Percentiles rank a stretch among this genome's conserved stretches.
These are phyloP conservation scores for Phialemonium atrogriseum DNA, from an alignment of 2,329 filamentous ascomycete genomes.

Conservation along the genomic window DNA sequence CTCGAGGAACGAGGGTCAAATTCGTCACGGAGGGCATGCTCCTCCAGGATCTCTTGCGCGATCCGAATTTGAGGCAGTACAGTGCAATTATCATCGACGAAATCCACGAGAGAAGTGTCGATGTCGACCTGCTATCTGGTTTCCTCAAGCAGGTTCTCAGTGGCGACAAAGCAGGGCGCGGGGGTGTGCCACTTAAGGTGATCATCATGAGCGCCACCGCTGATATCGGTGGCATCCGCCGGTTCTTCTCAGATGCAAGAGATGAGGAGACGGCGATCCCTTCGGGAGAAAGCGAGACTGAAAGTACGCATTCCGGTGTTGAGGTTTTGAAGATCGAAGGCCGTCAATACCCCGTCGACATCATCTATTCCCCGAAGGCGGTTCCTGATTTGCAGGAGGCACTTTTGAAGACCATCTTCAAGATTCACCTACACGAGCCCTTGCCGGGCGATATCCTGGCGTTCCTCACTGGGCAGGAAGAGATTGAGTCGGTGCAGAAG, in stretches of 20 bases:
- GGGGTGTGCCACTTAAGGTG: slow-evolving; percentile 72
- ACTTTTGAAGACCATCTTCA: slow-evolving; percentile 72
- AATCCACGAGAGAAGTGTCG: slow-evolving; percentile 91
- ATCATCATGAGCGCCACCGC: slow-evolving; percentile 97
- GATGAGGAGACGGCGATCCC: background rate
- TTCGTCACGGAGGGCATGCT: slow-evolving; percentile 96
- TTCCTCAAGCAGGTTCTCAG: slow-evolving; percentile 74
- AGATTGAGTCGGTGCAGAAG: slow-evolving; percentile 74
- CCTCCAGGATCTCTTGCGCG: slow-evolving; percentile 82
- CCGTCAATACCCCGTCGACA: slow-evolving; percentile 76
- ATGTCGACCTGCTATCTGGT: slow-evolving; percentile 84
- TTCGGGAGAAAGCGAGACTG: slow-evolving; percentile 7
- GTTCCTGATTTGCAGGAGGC: slow-evolving; percentile 77
- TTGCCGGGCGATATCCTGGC: slow-evolving; percentile 91
- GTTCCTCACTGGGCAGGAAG: slow-evolving; percentile 88
- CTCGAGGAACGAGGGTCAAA: slow-evolving; percentile 79
- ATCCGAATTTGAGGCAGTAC: slow-evolving; percentile 75
- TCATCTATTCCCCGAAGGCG: slow-evolving; percentile 64
- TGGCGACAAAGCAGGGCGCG: slow-evolving; percentile 53
- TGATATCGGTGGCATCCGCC: slow-evolving; percentile 68
- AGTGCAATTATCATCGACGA: slow-evolving; percentile 91
- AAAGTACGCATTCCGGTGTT: slow-evolving; percentile 15
- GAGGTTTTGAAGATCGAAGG: slow-evolving; percentile 65
- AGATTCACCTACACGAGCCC: slow-evolving; percentile 79
- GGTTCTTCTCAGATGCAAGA: slow-evolving; percentile 56